Base-by-base conservation (phyloP, 2,329 filamentous ascomycete genomes). In the Rhytidhysteron rufulum region DNA sequence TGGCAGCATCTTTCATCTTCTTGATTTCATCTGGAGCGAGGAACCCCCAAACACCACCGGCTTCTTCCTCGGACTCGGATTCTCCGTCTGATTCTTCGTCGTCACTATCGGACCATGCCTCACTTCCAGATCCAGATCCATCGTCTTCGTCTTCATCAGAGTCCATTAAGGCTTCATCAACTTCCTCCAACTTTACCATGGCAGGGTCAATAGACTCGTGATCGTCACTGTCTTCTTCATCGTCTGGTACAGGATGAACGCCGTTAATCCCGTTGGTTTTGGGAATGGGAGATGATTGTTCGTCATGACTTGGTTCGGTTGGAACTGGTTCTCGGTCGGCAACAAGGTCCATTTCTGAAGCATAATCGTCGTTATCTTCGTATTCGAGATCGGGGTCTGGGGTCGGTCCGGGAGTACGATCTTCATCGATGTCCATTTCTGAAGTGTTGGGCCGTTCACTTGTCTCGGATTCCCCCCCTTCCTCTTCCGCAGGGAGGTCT, bases 131-230 rank as follows among this genome's bases (percentile, higher is more conserved):
- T 38, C 48, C 52, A 15, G 58, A 61, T 20, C 11, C 29, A 4
- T 33, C 34, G 7, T 33, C 50, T 13, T 54, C 48, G 13, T 58
- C 54, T 9, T 60, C 58, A 5, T 63, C 61, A 5, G 61, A 58
- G 40, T 67, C 65, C 34, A 69, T 48, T 10, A 70, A 45, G 9
- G 59, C 60, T 33, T 65, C 60, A 36, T 69, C 67, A 13, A 68
- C 67, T 37, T 66, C 56, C 16, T 69, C 68, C 8, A 69, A 50
- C 40, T 66, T 54, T 9, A 68, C 54, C 5, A 50, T 59, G 10
- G 65, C 58, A 15, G 58, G 58, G 42, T 68, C 58, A 32, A 66
- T 59, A 16, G 46, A 58, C 7, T 52, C 39, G 13, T 50, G 27
- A 15, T 52, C 31, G n/a, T 15, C 49, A 2, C 48, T 32, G 2